Base-by-base conservation (phyloP, 2,329 filamentous ascomycete species). In the Nothophoma quercina region DNA sequence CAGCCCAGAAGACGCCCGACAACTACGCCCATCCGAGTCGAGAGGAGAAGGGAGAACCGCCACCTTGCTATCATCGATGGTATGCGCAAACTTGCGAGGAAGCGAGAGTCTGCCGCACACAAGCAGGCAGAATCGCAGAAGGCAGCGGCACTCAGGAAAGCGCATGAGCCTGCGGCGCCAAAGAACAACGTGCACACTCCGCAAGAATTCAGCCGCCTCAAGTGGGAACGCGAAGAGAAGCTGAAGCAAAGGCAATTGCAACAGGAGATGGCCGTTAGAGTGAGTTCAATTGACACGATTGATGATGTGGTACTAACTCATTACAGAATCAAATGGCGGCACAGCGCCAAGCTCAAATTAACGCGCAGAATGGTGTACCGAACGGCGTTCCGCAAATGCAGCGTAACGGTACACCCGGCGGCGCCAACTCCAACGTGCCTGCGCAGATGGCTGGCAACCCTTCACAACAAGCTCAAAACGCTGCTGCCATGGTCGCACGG, bases 81-180 rank as follows among this genome's bases (percentile, higher is more conserved):
- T 3, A 97, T 98, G 91, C 86, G 93, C 33, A 99, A 98, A 72
- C 75, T 96, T 39, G 93, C 93, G 1, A 96, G 96, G 80, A 98
- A 97, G 76, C 86, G 93, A 21, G 95, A 99, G 76, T 89, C 89
- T 9, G 83, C 85, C 21, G 79, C 86, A 22, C 91, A 95, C 70
- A 98, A 98, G 78, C 90, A 95, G 70, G 89, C 93, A 68, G 91
- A 97, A 70, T 81, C 78, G 25, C 73, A 77, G 50, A 81, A 79
- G 65, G 85, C 91, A 50, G 90, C 91, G 40, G 89, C 89, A 25
- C 86, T 91, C 73, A 87, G 95, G 47, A 97, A 97, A 74, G 83
- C 86, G 12, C 89, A 89, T 54, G 91, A 96, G 65, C 63, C 83
- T 72, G 68, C 84, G 73, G 68, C 90, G 56, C 82, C 83, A 12